Conservation (phyloP, 108 stramenopile genomes). For the Craspedostauros australis region DNA sequence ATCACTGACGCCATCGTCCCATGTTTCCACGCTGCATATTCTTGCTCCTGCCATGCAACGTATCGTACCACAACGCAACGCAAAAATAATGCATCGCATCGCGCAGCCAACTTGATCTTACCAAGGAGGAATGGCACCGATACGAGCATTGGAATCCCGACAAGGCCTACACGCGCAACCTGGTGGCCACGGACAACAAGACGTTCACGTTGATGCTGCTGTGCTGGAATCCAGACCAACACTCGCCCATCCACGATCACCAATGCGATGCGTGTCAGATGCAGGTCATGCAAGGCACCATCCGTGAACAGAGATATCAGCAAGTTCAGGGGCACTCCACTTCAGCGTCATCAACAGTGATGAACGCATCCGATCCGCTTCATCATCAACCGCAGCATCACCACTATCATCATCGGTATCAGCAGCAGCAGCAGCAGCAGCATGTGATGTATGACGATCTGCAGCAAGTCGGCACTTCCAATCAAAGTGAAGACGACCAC, state of each 20-base stretch:
- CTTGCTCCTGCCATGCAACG: neutral
- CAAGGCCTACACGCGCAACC: conserved; percentile 77
- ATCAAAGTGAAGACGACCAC: conserved; percentile 8
- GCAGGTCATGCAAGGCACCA: conserved; percentile 49
- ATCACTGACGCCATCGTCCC: neutral
- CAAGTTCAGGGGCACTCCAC: too few species aligned
- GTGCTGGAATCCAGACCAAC: conserved; percentile 83
- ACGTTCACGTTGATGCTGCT: conserved; percentile 79
- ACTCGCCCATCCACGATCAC: conserved; percentile 78
- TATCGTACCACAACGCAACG: neutral
- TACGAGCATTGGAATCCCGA: conserved; percentile 41
- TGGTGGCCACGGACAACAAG: conserved; percentile 74
- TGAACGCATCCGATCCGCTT: too few species aligned
- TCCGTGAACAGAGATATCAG: conserved; percentile 61
- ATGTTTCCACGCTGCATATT: neutral
- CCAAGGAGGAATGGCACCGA: conserved; percentile 28
- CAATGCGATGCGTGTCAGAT: conserved; percentile 89
- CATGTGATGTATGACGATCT: neutral
- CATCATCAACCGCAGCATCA: too few species aligned
- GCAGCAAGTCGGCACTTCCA: neutral
- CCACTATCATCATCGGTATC: too few species aligned
- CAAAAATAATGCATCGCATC: too few species aligned
- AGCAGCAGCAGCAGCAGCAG: too few species aligned
- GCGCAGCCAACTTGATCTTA: conserved; percentile 31
- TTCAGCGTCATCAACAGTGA: too few species aligned